phyloP scores from a whole-genome alignment of 352 stramenopile genomes.

The Phytophthora aleatoria region DNA sequence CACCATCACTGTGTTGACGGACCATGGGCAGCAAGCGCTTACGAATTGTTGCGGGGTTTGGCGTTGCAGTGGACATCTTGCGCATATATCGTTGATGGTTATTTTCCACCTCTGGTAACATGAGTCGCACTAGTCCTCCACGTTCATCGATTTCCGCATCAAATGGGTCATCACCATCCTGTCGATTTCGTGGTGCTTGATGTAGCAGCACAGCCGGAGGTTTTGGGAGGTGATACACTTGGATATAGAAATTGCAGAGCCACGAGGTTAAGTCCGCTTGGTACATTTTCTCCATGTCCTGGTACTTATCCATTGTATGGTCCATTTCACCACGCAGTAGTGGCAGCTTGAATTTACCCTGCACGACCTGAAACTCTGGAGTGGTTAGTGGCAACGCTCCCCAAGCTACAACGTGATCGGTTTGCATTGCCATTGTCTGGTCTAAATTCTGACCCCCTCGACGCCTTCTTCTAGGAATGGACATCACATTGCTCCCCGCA shows the following conservation, averaged over 20 bases:
- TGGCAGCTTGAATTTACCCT: constrained; percentile 86
- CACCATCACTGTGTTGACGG: constrained; percentile 3
- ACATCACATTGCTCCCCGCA: constrained; percentile 4
- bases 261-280: constrained; percentile 76
- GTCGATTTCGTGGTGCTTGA: constrained; percentile 5
- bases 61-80: constrained; percentile 32
- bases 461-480: constrained; percentile 14
- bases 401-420: constrained; percentile 87
- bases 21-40: constrained; percentile 4
- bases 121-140: constrained; percentile 32
- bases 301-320: constrained; percentile 75
- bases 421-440: constrained; percentile 19
- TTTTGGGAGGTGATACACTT: constrained; percentile 55
- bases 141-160: constrained; percentile 62
- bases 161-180: constrained; percentile 21
- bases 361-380: constrained; percentile 58
- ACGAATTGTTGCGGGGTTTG: constrained; percentile 6
- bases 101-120: constrained; percentile 44
- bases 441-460: constrained; percentile 24
- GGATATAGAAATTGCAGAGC: constrained; percentile 92
- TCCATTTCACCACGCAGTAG: constrained; percentile 87
- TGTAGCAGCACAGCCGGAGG: constrained; percentile 27
- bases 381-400: constrained; percentile 77
- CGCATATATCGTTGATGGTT: constrained; percentile 51
- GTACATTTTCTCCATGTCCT: constrained; percentile 73